Evolutionary conservation across 2,329 filamentous ascomycete genomes (phyloP).

Genomic region (Colletotrichum eremochloae): DNA sequence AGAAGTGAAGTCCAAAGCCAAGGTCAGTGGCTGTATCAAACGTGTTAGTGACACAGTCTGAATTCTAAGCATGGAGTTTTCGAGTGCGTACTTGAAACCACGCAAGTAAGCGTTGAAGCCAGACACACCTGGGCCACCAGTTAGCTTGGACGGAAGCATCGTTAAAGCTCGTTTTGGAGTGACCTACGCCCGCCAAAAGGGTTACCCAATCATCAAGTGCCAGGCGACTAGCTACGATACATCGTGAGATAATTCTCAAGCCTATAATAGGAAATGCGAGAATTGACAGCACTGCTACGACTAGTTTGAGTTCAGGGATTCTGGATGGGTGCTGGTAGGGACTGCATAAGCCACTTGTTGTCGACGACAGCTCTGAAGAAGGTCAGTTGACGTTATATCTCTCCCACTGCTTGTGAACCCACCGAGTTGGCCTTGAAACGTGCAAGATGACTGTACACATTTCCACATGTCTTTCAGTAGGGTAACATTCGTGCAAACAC

Average conservation of each 20-base stretch:
- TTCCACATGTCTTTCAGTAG: slow-evolving; percentile 22
- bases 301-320: slow-evolving; percentile 21
- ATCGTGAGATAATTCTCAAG: slow-evolving; percentile 18
- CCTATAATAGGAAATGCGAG: slow-evolving; percentile 25
- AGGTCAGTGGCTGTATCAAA: slow-evolving; percentile 13
- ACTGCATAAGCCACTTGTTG: slow-evolving; percentile 23
- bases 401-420: neutral
- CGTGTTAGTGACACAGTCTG: neutral
- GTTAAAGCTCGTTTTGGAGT: too few species aligned
- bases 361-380: slow-evolving; percentile 8
- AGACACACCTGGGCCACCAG: neutral
- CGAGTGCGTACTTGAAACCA: slow-evolving; percentile 22
- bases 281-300: slow-evolving; percentile 16
- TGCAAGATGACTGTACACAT: slow-evolving; percentile 26
- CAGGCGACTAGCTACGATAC: slow-evolving; percentile 1
- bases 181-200: slow-evolving; percentile 15
- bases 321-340: slow-evolving; percentile 21
- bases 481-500: slow-evolving; percentile 34
- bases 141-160: neutral
- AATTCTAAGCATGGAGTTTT: rapidly evolving
- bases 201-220: slow-evolving; percentile 38
- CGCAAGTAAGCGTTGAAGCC: slow-evolving; percentile 14
- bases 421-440: slow-evolving; percentile 32
- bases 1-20: slow-evolving; percentile 45
- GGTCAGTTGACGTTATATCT: neutral